Evolutionary conservation across 2,329 filamentous ascomycete species (phyloP).

Genomic region (Scortechinia acanthostroma): DNA sequence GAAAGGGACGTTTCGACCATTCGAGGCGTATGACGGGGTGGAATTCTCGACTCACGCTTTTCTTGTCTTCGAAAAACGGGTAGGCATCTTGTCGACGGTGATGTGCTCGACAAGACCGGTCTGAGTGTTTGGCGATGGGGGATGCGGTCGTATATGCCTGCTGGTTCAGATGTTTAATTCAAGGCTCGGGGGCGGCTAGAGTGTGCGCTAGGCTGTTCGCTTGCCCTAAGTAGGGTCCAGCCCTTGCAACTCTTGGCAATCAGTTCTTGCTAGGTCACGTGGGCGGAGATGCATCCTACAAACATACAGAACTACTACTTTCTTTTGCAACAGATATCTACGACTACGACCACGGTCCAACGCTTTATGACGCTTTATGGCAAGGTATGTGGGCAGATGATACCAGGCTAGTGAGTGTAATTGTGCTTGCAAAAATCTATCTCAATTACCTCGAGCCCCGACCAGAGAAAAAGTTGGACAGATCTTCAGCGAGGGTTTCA

Average conservation of each 20-base stretch:
- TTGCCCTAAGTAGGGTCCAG: slow-evolving; percentile 12
- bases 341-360: too few species aligned
- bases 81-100: slow-evolving; percentile 25
- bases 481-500: slow-evolving; percentile 13
- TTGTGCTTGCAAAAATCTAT: slow-evolving; percentile 3
- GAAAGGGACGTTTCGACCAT: background rate
- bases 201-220: slow-evolving; percentile 25
- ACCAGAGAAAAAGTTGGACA: slow-evolving; percentile 19
- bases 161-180: background rate
- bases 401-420: too few species aligned
- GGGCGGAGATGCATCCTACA: too few species aligned
- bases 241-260: background rate
- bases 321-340: too few species aligned
- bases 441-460: slow-evolving; percentile 6
- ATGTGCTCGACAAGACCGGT: slow-evolving; percentile 2
- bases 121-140: background rate
- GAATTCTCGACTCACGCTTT: slow-evolving; percentile 18
- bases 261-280: background rate
- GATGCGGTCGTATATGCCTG: too few species aligned
- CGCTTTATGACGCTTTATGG: too few species aligned
- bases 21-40: background rate
- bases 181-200: slow-evolving; percentile 21
- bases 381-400: too few species aligned
- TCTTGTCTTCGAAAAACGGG: slow-evolving; percentile 38
- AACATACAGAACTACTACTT: too few species aligned